These are phyloP conservation scores for Isabelozyma rhagii DNA, from an alignment of 805 yeast genomes.

Conservation along the genomic window DNA sequence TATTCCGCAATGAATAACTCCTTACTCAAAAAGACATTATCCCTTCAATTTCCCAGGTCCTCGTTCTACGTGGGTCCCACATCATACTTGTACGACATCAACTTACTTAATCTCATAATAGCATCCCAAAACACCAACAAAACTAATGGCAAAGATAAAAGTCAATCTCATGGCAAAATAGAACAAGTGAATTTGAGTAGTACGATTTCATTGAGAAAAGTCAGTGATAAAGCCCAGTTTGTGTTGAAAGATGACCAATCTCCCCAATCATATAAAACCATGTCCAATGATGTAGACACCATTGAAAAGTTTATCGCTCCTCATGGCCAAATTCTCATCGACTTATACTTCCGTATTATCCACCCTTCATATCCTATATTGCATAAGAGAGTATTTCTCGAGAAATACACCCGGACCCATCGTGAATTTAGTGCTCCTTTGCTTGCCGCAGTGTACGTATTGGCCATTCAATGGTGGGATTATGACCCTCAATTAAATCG, in stretches of 20 bases:
- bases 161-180: slow-evolving; percentile 38
- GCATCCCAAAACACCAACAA: slow-evolving; percentile 28
- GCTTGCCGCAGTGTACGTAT: slow-evolving; percentile 82
- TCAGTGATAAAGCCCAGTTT: slow-evolving; percentile 73
- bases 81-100: slow-evolving; percentile 69
- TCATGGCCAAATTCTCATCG: slow-evolving; percentile 78
- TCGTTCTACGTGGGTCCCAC: slow-evolving; percentile 88
- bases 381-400: slow-evolving; percentile 87
- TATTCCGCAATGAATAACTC: slow-evolving; percentile 63
- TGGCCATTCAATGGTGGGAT: slow-evolving; percentile 95
- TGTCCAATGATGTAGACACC: slow-evolving; percentile 76
- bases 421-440: slow-evolving; percentile 90
- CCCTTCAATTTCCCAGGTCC: slow-evolving; percentile 86
- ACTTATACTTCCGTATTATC: slow-evolving; percentile 76
- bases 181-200: slow-evolving; percentile 78
- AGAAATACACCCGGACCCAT: slow-evolving; percentile 86
- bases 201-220: slow-evolving; percentile 69
- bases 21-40: slow-evolving; percentile 61
- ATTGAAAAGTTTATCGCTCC: slow-evolving; percentile 89
- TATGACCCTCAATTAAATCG: slow-evolving; percentile 74
- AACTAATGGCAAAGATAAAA: slow-evolving; percentile 5
- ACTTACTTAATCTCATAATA: slow-evolving; percentile 60
- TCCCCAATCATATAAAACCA: slow-evolving; percentile 60
- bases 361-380: slow-evolving; percentile 91
- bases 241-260: slow-evolving; percentile 78